Conservation (phyloP, 139 green algal species). For the Picochlorum sp. region DNA sequence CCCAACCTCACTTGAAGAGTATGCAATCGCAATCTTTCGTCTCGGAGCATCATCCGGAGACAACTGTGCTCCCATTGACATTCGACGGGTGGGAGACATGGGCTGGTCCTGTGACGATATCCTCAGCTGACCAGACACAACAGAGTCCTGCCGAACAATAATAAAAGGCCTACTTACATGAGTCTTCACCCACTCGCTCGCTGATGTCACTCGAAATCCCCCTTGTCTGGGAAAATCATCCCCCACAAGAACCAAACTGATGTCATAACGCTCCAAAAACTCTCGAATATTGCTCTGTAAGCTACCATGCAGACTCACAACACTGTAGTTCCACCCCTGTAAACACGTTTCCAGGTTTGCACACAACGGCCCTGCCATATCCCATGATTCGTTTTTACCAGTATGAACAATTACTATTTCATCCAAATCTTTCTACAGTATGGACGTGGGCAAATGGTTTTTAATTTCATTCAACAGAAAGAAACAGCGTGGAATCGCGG, state of each 20-base stretch:
- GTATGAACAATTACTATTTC: conserved; percentile 34
- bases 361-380: conserved; percentile 20
- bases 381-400: conserved; percentile 25
- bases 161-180: conserved; percentile 23
- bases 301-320: conserved; percentile 28
- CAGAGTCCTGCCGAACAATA: conserved; percentile 16
- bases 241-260: conserved; percentile 11
- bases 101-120: conserved; percentile 6
- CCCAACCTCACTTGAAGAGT: conserved; percentile 14
- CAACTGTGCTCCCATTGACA: background rate
- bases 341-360: conserved; percentile 22
- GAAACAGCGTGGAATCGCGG: too few relatives aligned
- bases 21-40: conserved; percentile 33
- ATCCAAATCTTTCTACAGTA: conserved; percentile 23
- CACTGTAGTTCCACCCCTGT: conserved; percentile 8
- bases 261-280: conserved; percentile 8
- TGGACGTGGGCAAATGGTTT: background rate
- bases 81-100: background rate
- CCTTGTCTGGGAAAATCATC: conserved; percentile 13
- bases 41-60: conserved; percentile 2
- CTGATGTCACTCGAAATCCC: conserved; percentile 7
- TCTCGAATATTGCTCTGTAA: conserved; percentile 17
- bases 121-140: background rate
- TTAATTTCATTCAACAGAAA: too few relatives aligned
- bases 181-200: conserved; percentile 22